Evolutionary conservation across 2,329 filamentous ascomycete species (phyloP), one percentile per base, ranked within the genome.

Genomic region (Penicillium sp.): DNA sequence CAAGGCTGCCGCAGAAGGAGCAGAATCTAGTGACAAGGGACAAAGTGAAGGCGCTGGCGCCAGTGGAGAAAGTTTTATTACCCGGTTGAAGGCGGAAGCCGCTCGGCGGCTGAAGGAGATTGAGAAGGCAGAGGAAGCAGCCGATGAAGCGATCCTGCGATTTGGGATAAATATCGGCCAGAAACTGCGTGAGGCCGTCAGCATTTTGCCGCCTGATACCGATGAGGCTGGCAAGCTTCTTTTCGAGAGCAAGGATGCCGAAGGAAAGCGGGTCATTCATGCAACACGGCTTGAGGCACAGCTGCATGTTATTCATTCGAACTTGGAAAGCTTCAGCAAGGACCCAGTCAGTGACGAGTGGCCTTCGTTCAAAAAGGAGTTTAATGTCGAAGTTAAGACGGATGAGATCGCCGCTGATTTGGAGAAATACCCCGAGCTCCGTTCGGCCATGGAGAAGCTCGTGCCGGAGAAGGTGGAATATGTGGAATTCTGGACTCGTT

Each of bases 401-500:
- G 87, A 87, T 18, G 87, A 88, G 51, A 95, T 99, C 64, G 85
- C 88, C 46, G 80, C 79, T 58, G 92, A 99, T 73, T 73, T 99
- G 63, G 87, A 92, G 63, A 90, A 89, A 71, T 96, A 96, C 69
- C 85, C 87, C 10, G 93, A 97, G 74, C 78, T 99, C 66, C 82
- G 92, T 65, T 76, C 82, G 26, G 92, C 92, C 0, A 97, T 99
- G 93, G 94, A 97, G 82, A 92, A 89, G 77, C 79, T 96, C 53
- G 94, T 99, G n/a, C 94, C 94, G 1, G 92, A 92, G 74, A 84
- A 85, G 65, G 90, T 97, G n/a, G 83, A 92, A 34, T 99, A 99
- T 69, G 82, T 80, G 50, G 84, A 89, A 50, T 99, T 99, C 72
- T 99, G 94, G 93, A 89, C 84, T 71, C 83, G 94, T 54, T 99